phyloP scores from a whole-genome alignment of 257 asterid genomes.

The Solanum chiquidenum region DNA sequence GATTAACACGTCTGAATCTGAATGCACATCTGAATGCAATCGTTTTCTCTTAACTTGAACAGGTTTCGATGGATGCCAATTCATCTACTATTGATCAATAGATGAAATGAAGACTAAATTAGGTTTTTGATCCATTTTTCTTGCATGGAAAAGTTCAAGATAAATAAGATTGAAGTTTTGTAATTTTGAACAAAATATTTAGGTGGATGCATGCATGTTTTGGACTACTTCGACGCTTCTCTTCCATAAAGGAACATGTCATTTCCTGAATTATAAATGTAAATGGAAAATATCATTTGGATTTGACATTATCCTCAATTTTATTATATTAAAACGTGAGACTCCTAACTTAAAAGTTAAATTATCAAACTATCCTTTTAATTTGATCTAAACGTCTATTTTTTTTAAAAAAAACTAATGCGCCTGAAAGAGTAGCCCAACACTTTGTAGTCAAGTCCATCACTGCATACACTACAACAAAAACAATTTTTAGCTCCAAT shows the following conservation, averaged over 20 bases:
- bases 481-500: too few relatives aligned
- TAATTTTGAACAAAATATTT: neutral
- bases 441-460: neutral
- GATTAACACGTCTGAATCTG: neutral
- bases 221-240: neutral
- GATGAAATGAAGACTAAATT: neutral
- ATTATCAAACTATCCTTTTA: neutral
- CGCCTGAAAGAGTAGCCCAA: neutral
- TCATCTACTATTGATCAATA: conserved; percentile 31
- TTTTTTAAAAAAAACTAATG: too few relatives aligned
- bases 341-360: neutral
- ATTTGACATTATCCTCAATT: neutral
- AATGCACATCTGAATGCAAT: neutral
- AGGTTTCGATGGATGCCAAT: conserved; percentile 82
- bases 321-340: neutral
- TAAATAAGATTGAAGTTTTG: neutral
- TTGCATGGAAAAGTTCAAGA: neutral
- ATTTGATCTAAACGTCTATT: neutral
- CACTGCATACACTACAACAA: neutral
- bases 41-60: neutral
- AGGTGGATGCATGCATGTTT: neutral
- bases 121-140: neutral
- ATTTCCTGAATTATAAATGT: neutral
- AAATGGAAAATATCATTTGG: neutral
- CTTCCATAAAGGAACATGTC: neutral